Evolutionary conservation across 2,329 filamentous ascomycete genomes (phyloP), one percentile per base, ranked within the genome.

Genomic region (Fusarium pseudograminearum): DNA sequence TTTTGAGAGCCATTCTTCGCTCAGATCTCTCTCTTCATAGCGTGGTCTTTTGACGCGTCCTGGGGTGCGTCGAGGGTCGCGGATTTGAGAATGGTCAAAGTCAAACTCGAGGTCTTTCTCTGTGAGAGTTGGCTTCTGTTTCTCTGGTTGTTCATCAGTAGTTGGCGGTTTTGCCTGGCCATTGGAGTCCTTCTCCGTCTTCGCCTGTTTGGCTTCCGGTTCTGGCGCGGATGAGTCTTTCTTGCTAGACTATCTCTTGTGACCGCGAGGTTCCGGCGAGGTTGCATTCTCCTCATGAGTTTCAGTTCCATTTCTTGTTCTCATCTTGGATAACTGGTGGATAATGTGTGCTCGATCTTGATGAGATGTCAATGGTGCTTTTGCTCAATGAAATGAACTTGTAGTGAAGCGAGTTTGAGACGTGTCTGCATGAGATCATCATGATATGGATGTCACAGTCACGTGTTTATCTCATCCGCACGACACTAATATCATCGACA

Each of bases 51-150:
- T 55, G 12, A 47, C 34, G 20, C 68, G 68, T 28, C 70, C 65
- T 5, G 68, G 68, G 1, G 70, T 73, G 6, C 57, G 24, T 18
- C 71, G 60, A 2, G 44, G 65, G 1, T 66, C 70, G 2, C 68
- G 60, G 7, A 68, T n/a, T 8, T 73, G 6, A 24, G 59, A 57
- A 18, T 30, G 53, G 10, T 73, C 68, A 15, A 46, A 72, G 7
- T 70, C 65, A 24, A 60, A 73, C 30, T 73, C 57, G 1, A 73
- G 40, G 6, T 65, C 65, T 2, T 53, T 44, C 5, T 40, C 45
- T 0, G 10, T 70, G 3, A 73, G 48, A 1, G 36, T 63, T 4
- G 67, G 65, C 12, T 38, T 65, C 3, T 15, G 6, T 0, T 24
- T 24, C 14, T 41, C 14, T 28, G 57, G n/a, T 0, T 22, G 22